These are phyloP conservation scores for Aphelidium insulamus DNA, from an alignment of 371 early-diverging fungal species.

Conservation along the genomic window DNA sequence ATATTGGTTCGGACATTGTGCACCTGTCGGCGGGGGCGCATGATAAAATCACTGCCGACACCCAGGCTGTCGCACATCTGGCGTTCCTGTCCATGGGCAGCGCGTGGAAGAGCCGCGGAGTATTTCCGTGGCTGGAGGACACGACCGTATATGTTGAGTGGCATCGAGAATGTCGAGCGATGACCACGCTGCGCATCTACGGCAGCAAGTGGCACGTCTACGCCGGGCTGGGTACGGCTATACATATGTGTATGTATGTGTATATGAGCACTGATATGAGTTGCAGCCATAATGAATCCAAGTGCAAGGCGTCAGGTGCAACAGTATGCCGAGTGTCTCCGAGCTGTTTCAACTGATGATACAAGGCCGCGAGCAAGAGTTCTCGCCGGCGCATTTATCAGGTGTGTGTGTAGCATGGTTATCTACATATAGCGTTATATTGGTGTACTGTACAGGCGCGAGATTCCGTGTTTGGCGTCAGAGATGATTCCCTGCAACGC, in stretches of 20 bases:
- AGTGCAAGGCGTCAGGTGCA: conserved; percentile 57
- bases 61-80: conserved; percentile 88
- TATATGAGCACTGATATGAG: too few species aligned
- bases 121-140: conserved; percentile 67
- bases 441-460: conserved; percentile 25
- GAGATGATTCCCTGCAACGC: conserved; percentile 12
- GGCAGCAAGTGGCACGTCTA: conserved; percentile 93
- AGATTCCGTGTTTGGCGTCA: conserved; percentile 57
- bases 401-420: conserved; percentile 10
- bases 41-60: conserved; percentile 83
- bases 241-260: too few species aligned
- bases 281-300: conserved; percentile 83
- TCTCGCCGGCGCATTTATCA: conserved; percentile 34
- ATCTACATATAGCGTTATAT: too few species aligned
- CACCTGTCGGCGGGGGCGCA: conserved; percentile 59
- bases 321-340: conserved; percentile 68
- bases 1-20: conserved; percentile 57
- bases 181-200: conserved; percentile 73
- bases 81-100: conserved; percentile 86
- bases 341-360: conserved; percentile 85
- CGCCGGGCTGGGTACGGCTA: too few species aligned
- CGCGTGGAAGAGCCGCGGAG: conserved; percentile 64
- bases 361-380: conserved; percentile 55
- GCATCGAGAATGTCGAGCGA: conserved; percentile 88
- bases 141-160: conserved; percentile 65